Evolutionary conservation across 345 rosid genomes (phyloP).

Genomic region (Acer negundo): DNA sequence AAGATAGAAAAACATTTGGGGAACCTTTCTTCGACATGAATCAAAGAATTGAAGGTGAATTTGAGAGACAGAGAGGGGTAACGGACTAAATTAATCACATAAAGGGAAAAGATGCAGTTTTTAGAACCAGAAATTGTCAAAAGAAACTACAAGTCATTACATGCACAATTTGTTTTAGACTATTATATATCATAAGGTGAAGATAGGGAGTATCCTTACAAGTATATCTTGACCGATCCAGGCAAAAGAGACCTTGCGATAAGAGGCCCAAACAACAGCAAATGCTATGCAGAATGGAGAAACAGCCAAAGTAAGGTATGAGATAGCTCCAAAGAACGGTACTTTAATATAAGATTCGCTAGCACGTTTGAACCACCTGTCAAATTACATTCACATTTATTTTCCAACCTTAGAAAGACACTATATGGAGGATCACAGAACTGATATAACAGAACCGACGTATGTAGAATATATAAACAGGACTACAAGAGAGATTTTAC

Average conservation of each 20-base stretch:
- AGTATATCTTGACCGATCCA: slow-evolving; percentile 99
- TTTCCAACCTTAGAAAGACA: slow-evolving; percentile 13
- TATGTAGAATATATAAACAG: neutral
- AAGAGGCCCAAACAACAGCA: slow-evolving; percentile 91
- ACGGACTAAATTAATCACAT: no score
- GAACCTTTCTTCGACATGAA: no score
- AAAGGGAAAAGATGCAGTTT: no score
- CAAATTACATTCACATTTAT: slow-evolving; percentile 16
- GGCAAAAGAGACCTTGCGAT: slow-evolving; percentile 60
- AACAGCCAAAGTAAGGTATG: slow-evolving; percentile 81
- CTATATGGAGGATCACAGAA: slow-evolving; percentile 10
- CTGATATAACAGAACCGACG: neutral
- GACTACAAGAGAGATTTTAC: neutral
- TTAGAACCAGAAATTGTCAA: no score
- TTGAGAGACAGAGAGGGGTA: no score
- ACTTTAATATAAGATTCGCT: slow-evolving; percentile 73
- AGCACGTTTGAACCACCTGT: slow-evolving; percentile 82
- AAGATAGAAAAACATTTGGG: no score
- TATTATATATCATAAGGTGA: neutral
- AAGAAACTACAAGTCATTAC: no score
- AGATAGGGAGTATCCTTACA: slow-evolving; percentile 51
- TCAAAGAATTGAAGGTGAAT: no score
- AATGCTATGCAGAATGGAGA: slow-evolving; percentile 89
- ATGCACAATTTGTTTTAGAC: neutral
- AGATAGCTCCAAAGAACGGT: slow-evolving; percentile 84